A percentile compares a stretch with the other conserved stretches of the same genome.
Evolutionary conservation across 768 basidiomycete species (phyloP).

Genomic region (Termitomyces sp.): DNA sequence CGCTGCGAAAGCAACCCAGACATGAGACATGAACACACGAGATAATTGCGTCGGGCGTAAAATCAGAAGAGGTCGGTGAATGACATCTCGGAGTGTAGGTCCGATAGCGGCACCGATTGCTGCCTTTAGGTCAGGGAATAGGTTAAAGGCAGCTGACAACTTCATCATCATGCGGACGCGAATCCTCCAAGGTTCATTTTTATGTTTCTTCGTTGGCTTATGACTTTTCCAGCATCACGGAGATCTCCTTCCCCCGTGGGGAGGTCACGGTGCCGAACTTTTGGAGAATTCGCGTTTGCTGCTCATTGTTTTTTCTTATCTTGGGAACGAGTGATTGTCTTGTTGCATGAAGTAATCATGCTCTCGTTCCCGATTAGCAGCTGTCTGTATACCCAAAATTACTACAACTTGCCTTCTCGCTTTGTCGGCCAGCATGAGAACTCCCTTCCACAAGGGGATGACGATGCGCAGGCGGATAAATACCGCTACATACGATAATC

Average conservation of each 20-base stretch:
- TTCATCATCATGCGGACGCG: slow-evolving; percentile 42
- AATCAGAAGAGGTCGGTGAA: slow-evolving; percentile 37
- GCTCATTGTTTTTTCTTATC: no score
- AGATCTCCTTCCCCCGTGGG: neutral
- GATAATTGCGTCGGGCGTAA: slow-evolving; percentile 28
- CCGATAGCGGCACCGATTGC: slow-evolving; percentile 33
- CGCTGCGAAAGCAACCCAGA: slow-evolving; percentile 48
- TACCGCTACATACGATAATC: no score
- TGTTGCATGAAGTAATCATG: no score
- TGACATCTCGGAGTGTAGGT: slow-evolving; percentile 41
- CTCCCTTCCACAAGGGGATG: no score
- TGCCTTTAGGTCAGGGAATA: slow-evolving; percentile 36
- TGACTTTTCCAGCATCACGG: neutral
- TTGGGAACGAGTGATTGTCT: no score
- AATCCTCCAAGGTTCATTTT: neutral
- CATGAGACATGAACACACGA: slow-evolving; percentile 31
- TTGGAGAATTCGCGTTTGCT: no score
- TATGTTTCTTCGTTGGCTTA: neutral
- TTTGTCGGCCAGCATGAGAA: no score
- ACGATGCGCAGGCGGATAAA: no score
- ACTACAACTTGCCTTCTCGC: no score
- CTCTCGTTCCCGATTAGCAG: neutral
- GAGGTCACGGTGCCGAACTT: no score
- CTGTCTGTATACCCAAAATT: no score
- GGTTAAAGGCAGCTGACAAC: slow-evolving; percentile 35